Base-by-base conservation (phyloP, 2,329 filamentous ascomycete genomes). In the Apiospora saccharicola region DNA sequence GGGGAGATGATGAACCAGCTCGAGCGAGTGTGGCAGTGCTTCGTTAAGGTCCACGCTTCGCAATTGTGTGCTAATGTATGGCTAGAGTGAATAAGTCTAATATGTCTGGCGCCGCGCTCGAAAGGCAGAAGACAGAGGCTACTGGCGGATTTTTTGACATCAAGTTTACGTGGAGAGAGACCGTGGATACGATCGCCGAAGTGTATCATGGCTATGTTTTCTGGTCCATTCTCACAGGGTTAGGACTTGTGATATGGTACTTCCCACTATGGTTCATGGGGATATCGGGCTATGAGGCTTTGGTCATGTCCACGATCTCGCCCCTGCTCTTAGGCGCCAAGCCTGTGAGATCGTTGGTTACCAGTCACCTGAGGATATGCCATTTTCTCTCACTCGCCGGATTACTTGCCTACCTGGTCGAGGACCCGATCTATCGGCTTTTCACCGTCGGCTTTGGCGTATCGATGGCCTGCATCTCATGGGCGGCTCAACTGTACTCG, bases 231-330 rank as follows among this genome's bases (percentile, higher is more conserved):
- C 86, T 98, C 75, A 99, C 96, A 72, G 94, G 94, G 73, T 87
- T 99, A 70, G 95, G 94, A 37, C 87, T 99, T 64, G 87, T 94
- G 57, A 93, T 99, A 64, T 99, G 96, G 96, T 99, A 97, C 83
- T 99, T 99, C 81, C 96, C 96, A 19, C 89, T 99, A 14, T 99
- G 96, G 96, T 91, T 98, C 81, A 99, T 99, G 96, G 96, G 96
- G 41, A 97, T 99, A 73, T 98, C 96, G 4, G 96, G 96, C 74
- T 99, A 96, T 80, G 96, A 99, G 83, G 92, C 91, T 61, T 87
- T 97, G 76, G 92, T 99, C 79, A 92, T 98, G 90, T 90, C 89
- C 69, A 96, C 94, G 4, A 82, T 96, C 70, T 93, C 95, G 5
- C 96, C 96, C 0, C 86, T 95, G 51, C 82, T 98, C 26, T 90